Evolutionary conservation across 148 eudicot genomes (phyloP), one percentile per base, ranked within the genome.

Genomic region (Camellia lanceoleosa): DNA sequence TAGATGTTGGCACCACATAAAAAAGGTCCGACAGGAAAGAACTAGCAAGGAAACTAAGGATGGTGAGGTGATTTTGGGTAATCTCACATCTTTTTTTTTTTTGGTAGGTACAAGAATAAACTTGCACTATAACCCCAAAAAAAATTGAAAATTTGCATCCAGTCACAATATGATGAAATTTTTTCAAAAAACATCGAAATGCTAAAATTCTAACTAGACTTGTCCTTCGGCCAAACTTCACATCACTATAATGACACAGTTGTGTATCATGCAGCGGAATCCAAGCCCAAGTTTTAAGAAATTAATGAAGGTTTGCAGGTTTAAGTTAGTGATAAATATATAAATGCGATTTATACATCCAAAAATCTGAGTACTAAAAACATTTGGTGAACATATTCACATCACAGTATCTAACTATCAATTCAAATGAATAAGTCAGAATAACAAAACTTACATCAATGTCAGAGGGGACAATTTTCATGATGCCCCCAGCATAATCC

Each of bases 401-500:
- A 12, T 38, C n/a, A 51, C n/a, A 30, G 30, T 30, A 30, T 20
- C 2, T 19, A 5, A 68, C 13, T 11, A 67, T 30, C n/a, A 46
- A 46, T 23, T 13, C 16, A 74, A 64, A 64, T 20, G 68, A 18
- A 64, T 20, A 7, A 19, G 46, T 74, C 7, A 41, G 62, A 56
- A 30, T 6, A 74, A 13, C 14, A 55, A 63, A 18, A 70, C 74
- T 70, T 47, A 96, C 99, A 87, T 90, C 89, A 71, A 91, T 84
- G 74, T 96, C 94, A 60, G 91, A 85, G 9, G 99, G 99, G 62
- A 92, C 86, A 82, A 96, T 96, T 92, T 88, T 93, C 90, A 86
- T 90, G 75, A 93, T 91, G 69, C 98, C 94, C 68, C 97, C 91
- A 68, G 85, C 84, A 81, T 83, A 79, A 78, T 94, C 98, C 67